Evolutionary conservation across 2,329 filamentous ascomycete genomes (phyloP).

Genomic region (Pyricularia sp.): DNA sequence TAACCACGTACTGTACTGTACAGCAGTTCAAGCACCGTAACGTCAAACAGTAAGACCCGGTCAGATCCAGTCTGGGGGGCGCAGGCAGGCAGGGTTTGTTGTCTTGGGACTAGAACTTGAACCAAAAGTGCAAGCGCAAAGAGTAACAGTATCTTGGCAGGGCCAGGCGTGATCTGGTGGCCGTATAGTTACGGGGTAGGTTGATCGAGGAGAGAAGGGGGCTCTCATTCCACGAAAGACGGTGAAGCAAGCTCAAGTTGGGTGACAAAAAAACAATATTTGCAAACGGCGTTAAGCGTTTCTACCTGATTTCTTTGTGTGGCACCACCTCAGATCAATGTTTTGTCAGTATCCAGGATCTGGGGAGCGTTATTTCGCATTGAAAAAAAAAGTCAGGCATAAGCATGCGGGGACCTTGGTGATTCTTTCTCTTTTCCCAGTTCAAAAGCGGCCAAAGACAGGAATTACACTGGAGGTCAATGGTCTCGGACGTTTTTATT

Average conservation of each 20-base stretch:
- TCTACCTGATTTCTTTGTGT: not conserved
- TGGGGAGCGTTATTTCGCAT: not conserved
- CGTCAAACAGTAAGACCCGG: not conserved
- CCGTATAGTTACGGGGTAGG: not conserved
- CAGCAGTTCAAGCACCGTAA: not conserved
- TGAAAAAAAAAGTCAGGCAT: not conserved
- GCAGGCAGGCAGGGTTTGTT: not conserved
- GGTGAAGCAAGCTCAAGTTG: not conserved
- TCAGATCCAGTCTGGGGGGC: not conserved
- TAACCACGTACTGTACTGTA: not conserved
- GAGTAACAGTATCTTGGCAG: not conserved
- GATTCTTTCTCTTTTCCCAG: not conserved
- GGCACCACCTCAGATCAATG: not conserved
- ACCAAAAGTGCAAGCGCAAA: not conserved
- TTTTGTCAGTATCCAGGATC: not conserved
- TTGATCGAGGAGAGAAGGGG: too few relatives aligned
- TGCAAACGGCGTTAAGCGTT: not conserved
- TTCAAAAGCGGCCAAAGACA: not conserved
- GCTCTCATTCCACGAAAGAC: not conserved
- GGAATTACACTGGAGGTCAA: not conserved
- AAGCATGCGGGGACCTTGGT: not conserved
- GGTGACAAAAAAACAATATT: not conserved
- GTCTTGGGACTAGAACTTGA: not conserved
- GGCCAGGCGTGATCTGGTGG: not conserved
- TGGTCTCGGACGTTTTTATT: too few relatives aligned